Conservation (phyloP, 2,329 filamentous ascomycete species). For the Colletotrichum liaoningense region DNA sequence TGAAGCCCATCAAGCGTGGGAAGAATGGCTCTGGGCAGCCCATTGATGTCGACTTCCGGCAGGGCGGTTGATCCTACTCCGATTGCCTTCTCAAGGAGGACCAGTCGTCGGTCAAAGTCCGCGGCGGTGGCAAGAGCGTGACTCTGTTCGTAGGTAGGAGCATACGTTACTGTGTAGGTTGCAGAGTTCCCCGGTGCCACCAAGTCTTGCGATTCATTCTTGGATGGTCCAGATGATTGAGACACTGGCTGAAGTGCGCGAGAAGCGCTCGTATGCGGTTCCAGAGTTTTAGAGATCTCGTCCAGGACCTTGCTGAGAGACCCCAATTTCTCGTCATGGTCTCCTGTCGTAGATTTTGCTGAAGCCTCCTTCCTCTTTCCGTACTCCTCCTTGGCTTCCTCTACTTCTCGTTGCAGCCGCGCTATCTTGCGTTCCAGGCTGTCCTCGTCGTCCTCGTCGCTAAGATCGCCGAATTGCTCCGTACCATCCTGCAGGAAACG, state of each 20-base stretch:
- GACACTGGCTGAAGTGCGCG: neutral
- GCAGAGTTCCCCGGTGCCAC: constrained; percentile 18
- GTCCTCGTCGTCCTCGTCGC: constrained; percentile 78
- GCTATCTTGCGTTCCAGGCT: constrained; percentile 83
- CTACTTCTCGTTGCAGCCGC: constrained; percentile 83
- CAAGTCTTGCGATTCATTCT: constrained; percentile 38
- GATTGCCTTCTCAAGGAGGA: constrained; percentile 82
- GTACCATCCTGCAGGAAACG: constrained; percentile 72
- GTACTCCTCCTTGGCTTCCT: constrained; percentile 75
- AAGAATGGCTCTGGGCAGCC: constrained; percentile 76
- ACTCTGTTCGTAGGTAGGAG: constrained; percentile 72
- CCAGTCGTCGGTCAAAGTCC: constrained; percentile 86
- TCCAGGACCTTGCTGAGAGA: constrained; percentile 80
- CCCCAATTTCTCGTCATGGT: constrained; percentile 67
- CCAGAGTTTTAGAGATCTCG: constrained; percentile 61
- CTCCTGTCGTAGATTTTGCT: constrained; percentile 50
- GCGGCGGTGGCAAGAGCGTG: constrained; percentile 84
- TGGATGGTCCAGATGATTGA: constrained; percentile 35
- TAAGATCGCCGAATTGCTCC: constrained; percentile 78
- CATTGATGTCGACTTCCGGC: constrained; percentile 69
- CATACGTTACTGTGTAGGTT: constrained; percentile 74
- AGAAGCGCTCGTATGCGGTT: constrained; percentile 39
- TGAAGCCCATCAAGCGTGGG: constrained; percentile 85
- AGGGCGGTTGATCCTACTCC: constrained; percentile 80
- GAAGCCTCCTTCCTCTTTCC: constrained; percentile 63